Evolutionary conservation across 1,284 basidiomycete genomes (phyloP).

Genomic region (Leccinum subspadiceum): DNA sequence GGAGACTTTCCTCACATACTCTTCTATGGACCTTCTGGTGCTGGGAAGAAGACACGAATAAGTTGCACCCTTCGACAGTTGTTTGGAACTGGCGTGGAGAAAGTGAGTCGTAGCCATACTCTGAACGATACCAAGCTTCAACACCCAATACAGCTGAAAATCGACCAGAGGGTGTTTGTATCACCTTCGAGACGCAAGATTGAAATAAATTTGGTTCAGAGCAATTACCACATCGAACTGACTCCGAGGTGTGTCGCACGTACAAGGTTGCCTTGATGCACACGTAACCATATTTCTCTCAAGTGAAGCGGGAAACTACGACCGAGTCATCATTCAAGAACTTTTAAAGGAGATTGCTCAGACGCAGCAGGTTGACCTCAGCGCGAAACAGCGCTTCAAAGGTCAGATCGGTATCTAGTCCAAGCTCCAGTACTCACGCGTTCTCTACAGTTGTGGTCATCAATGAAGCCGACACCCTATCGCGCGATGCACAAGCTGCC

Average conservation of each 20-base stretch:
- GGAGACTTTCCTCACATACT: conserved; percentile 98
- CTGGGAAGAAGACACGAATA: conserved; percentile 98
- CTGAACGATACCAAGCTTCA: conserved; percentile 5
- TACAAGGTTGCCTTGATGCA: not conserved
- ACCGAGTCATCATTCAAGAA: conserved; percentile 95
- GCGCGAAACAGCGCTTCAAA: conserved; percentile 95
- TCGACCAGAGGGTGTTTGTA: conserved; percentile 95
- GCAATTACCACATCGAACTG: conserved; percentile 97
- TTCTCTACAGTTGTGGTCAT: conserved; percentile 85
- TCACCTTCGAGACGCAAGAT: conserved; percentile 94
- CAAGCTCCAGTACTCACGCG: conserved; percentile 4
- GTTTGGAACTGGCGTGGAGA: conserved; percentile 92
- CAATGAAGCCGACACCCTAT: conserved; percentile 94
- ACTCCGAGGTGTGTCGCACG: conserved; percentile 79
- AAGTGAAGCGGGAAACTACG: conserved; percentile 96
- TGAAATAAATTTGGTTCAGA: conserved; percentile 96
- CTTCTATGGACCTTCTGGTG: conserved; percentile 96
- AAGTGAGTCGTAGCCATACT: conserved; percentile 49
- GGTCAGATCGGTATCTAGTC: conserved; percentile 45
- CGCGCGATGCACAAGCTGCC: conserved; percentile 95
- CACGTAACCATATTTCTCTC: conserved; percentile 5
- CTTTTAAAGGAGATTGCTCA: conserved; percentile 98
- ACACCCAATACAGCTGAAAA: conserved; percentile 73
- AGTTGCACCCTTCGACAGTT: conserved; percentile 85
- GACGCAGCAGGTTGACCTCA: conserved; percentile 96